phyloP scores from a whole-genome alignment of 1,284 basidiomycete species.

The Phenoliferia sp. region DNA sequence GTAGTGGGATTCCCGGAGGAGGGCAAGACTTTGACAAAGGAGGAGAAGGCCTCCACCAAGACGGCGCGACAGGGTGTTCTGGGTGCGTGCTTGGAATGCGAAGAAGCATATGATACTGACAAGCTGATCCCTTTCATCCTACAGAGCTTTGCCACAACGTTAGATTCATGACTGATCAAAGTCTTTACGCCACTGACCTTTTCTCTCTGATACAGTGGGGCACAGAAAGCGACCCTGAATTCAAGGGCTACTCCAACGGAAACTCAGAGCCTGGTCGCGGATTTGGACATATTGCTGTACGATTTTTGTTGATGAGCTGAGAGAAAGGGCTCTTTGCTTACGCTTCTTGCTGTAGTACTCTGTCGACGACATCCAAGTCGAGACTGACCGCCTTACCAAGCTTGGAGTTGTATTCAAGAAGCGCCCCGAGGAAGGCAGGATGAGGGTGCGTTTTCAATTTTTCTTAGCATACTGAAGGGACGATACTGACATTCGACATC shows the following conservation, averaged over 20 bases:
- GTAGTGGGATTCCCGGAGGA: constrained; percentile 23
- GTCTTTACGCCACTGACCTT: constrained; percentile 47
- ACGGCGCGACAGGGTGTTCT: constrained; percentile 49
- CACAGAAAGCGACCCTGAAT: constrained; percentile 70
- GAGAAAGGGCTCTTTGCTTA: too few relatives aligned
- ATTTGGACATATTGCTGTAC: constrained; percentile 59
- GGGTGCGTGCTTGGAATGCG: neutral
- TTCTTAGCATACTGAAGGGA: too few relatives aligned
- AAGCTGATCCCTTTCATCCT: neutral
- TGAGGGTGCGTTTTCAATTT: constrained; percentile 49
- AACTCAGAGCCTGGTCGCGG: constrained; percentile 75
- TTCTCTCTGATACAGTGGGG: constrained; percentile 38
- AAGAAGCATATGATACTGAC: too few relatives aligned
- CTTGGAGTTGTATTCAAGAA: constrained; percentile 86
- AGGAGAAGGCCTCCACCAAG: constrained; percentile 41
- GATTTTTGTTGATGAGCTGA: too few relatives aligned
- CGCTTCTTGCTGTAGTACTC: constrained; percentile 63
- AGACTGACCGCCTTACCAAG: constrained; percentile 64
- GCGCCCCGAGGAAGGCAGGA: constrained; percentile 74
- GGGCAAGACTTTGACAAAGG: constrained; percentile 35
- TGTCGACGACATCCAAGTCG: constrained; percentile 62
- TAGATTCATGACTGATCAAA: neutral
- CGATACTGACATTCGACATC: neutral
- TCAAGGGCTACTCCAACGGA: constrained; percentile 73
- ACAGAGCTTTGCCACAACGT: constrained; percentile 19